phyloP scores from a whole-genome alignment of 805 yeast genomes.

The Cyberlindnera mycetangii region DNA sequence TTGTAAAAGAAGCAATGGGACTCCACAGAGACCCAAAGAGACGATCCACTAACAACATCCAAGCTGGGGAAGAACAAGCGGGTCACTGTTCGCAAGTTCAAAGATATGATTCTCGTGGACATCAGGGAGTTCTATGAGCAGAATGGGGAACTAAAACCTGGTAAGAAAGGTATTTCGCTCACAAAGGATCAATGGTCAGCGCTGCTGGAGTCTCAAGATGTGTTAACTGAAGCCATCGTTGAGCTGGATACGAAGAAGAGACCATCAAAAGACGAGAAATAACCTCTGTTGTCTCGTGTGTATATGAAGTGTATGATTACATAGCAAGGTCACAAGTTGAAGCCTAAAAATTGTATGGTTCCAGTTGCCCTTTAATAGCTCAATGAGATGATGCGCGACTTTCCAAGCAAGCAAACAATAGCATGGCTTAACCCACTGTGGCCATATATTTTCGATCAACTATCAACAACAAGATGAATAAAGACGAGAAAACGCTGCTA shows the following conservation, averaged over 20 bases:
- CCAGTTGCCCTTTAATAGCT: no score
- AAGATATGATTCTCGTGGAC: conserved; percentile 66
- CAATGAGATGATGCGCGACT: no score
- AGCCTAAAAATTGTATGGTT: no score
- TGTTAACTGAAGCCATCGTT: conserved; percentile 49
- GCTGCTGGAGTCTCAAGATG: conserved; percentile 43
- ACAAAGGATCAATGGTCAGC: conserved; percentile 54
- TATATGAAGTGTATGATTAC: no score
- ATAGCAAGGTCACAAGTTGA: no score
- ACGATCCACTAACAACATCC: not conserved
- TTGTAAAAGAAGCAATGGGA: not conserved
- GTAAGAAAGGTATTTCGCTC: conserved; percentile 70
- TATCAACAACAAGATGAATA: not conserved
- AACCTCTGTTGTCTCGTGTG: no score
- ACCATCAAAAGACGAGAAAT: not conserved
- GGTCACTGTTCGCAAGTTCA: conserved; percentile 71
- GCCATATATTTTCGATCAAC: no score
- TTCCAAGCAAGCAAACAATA: no score
- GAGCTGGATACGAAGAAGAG: not conserved
- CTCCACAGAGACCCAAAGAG: no score
- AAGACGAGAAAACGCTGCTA: conserved; percentile 16
- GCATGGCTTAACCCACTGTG: no score
- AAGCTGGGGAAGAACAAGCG: conserved; percentile 60
- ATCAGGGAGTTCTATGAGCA: conserved; percentile 78
- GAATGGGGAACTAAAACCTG: conserved; percentile 69